A percentile compares a stretch with the other conserved stretches of the same genome.
Conservation (phyloP, 2,329 filamentous ascomycete species). For the Onygenales sp. region DNA sequence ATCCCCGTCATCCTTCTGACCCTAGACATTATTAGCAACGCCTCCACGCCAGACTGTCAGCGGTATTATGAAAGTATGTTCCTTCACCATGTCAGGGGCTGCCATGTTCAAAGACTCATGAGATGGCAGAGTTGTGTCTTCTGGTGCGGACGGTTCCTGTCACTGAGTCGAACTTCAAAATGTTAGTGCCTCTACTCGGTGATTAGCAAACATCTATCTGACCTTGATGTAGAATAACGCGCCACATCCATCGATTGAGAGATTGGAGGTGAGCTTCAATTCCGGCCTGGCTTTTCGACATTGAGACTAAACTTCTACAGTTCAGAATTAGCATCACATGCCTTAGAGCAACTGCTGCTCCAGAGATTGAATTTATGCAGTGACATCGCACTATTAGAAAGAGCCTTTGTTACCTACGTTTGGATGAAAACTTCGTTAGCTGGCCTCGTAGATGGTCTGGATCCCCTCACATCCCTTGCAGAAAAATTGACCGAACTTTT, state of each 20-base stretch:
- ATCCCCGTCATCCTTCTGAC: constrained; percentile 58
- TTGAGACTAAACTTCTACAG: constrained; percentile 15
- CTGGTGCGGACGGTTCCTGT: constrained; percentile 54
- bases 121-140: constrained; percentile 41
- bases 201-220: not conserved
- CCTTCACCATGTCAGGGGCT: not conserved
- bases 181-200: constrained; percentile 23
- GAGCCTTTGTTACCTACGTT: constrained; percentile 56
- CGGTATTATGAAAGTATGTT: constrained; percentile 33
- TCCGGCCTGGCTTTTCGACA: constrained; percentile 18
- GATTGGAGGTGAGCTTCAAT: constrained; percentile 43
- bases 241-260: constrained; percentile 58
- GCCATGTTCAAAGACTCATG: not conserved
- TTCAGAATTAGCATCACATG: constrained; percentile 28
- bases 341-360: constrained; percentile 56
- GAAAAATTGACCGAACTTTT: constrained; percentile 35
- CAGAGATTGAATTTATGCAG: constrained; percentile 44
- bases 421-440: constrained; percentile 52
- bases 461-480: constrained; percentile 14
- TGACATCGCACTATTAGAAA: constrained; percentile 56
- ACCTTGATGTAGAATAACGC: constrained; percentile 40
- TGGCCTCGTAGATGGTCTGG: constrained; percentile 24
- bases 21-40: constrained; percentile 52
- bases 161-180: constrained; percentile 55
- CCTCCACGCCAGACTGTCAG: constrained; percentile 24